Conservation (phyloP, 352 stramenopile genomes). For the Globisporangium cystogenes region DNA sequence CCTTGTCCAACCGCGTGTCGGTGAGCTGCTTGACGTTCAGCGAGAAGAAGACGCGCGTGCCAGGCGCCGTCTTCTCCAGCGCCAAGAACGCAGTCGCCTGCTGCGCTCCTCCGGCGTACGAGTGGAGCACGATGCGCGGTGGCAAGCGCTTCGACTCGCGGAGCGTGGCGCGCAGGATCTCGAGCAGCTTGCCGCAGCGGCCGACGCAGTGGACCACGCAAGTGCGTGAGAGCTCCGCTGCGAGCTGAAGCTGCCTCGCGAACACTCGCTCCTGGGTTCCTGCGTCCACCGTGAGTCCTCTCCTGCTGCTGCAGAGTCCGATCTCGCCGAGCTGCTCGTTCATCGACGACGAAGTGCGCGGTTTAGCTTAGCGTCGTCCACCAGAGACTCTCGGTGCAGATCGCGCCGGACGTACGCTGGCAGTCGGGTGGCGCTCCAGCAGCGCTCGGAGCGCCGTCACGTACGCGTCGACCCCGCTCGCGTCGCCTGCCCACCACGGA, state of each 20-base stretch:
- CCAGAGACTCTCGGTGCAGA: too few species aligned
- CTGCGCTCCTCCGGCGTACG: slow-evolving; percentile 49
- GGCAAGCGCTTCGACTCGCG: slow-evolving; percentile 20
- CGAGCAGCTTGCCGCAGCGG: slow-evolving; percentile 58
- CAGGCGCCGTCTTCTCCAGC: slow-evolving; percentile 16
- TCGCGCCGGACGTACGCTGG: slow-evolving; percentile 27
- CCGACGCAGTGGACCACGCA: slow-evolving; percentile 77
- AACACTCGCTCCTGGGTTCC: slow-evolving; percentile 46
- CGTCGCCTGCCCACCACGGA: slow-evolving; percentile 60
- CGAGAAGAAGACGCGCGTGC: slow-evolving; percentile 61
- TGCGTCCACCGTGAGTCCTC: slow-evolving; percentile 36
- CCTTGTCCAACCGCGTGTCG: slow-evolving; percentile 29
- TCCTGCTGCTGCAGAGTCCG: slow-evolving; percentile 63
- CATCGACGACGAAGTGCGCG: not conserved
- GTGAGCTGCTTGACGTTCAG: slow-evolving; percentile 68
- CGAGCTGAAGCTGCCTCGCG: slow-evolving; percentile 43
- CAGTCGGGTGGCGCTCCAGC: slow-evolving; percentile 31
- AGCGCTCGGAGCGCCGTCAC: slow-evolving; percentile 27
- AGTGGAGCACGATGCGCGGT: slow-evolving; percentile 59
- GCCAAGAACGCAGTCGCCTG: slow-evolving; percentile 49
- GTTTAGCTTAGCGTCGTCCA: too few species aligned
- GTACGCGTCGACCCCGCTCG: slow-evolving; percentile 13
- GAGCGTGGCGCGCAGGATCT: slow-evolving; percentile 30
- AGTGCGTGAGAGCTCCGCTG: slow-evolving; percentile 35
- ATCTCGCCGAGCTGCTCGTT: slow-evolving; percentile 62